Evolutionary conservation across 2,329 filamentous ascomycete genomes (phyloP), one percentile per base, ranked within the genome.

Genomic region (Tolypocladium ovalisporum): DNA sequence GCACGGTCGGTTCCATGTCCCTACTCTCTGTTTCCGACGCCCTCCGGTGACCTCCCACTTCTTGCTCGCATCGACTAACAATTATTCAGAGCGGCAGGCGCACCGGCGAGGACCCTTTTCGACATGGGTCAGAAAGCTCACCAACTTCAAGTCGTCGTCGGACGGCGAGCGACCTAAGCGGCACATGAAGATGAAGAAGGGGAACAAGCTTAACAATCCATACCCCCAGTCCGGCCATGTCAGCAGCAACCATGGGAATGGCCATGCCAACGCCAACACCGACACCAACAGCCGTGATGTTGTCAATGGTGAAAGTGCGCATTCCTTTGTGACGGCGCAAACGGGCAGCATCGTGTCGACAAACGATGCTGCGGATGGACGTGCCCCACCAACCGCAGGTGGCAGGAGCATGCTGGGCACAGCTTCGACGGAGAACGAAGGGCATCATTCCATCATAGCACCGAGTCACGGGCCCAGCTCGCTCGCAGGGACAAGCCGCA

Each of bases 81-180:
- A 37, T 9, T 34, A 3, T 61, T 64, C 73, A 91, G 88, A 91
- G 71, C 83, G 85, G 63, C 79, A 80, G 63, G 64, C 74, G 67
- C 82, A 82, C 65, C 88, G 90, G 63, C 87, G 91, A 65, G 85
- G 89, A 62, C 93, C 92, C 29, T 97, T 97, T 70, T 84, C 92
- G 52, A 89, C 86, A 64, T 95, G 93, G 88, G 90, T 99, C 78
- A 96, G 92, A 79, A 92, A 92, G 68, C 83, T 97, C 58, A 86
- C 91, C 60, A 93, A 87, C 70, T 87, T 96, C 74, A 97, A 96
- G 72, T 79, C 76, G 57, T 86, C 85, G 5, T 88, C 86, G 36
- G 83, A 81, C 61, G 79, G 84, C 59, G 78, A 78, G 47, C 64
- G 72, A 66, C 58, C 71, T 68, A 66, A 72, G 68, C 61, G 72